phyloP scores from a whole-genome alignment of 306 rosid species.

The Rosa chinensis region DNA sequence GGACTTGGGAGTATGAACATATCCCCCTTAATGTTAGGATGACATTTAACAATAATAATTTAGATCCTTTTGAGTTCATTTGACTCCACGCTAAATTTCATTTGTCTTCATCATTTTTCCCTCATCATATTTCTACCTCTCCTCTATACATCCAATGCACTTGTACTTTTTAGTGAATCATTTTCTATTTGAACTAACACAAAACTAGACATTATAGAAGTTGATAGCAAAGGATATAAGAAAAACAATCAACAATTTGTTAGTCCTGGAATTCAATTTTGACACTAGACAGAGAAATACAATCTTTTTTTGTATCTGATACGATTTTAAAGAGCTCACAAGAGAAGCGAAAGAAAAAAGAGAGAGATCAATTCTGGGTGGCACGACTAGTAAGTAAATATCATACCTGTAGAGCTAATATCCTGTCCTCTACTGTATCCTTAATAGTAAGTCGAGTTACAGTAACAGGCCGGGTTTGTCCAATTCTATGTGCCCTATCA shows the following conservation, averaged over 20 bases:
- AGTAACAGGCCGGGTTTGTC: slow-evolving; percentile 97
- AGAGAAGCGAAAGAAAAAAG: no score
- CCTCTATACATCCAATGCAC: not conserved
- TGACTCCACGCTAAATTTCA: not conserved
- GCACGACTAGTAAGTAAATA: not conserved
- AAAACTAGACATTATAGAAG: not conserved
- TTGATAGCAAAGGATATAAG: not conserved
- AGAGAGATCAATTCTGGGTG: not conserved
- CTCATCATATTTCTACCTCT: not conserved
- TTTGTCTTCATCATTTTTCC: not conserved
- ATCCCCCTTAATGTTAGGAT: not conserved
- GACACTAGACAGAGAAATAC: not conserved
- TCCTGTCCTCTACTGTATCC: slow-evolving; percentile 94
- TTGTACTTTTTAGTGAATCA: not conserved
- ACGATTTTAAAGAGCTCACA: no score
- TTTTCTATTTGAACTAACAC: not conserved
- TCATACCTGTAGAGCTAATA: slow-evolving; percentile 86
- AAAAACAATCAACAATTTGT: not conserved
- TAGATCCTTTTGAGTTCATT: not conserved
- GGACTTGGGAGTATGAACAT: not conserved
- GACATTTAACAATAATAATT: not conserved
- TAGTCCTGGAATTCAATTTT: not conserved
- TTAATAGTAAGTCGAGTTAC: slow-evolving; percentile 86
- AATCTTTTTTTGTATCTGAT: not conserved
- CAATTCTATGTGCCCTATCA: slow-evolving; percentile 96